Evolutionary conservation across 2,329 filamentous ascomycete species (phyloP).

Genomic region (Ilyonectria robusta): DNA sequence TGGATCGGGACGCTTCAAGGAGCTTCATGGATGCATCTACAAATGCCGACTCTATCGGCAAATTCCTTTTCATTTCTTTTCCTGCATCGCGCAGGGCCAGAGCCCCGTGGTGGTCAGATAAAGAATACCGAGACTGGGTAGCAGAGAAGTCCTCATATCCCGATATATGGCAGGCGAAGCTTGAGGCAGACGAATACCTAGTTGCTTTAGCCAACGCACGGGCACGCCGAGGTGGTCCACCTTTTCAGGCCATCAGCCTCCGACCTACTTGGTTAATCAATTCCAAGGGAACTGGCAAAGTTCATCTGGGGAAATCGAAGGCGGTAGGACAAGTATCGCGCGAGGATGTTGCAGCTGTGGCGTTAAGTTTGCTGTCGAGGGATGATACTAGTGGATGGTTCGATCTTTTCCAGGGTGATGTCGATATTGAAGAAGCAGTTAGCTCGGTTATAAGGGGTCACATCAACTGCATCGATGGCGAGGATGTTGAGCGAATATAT

Average conservation of each 20-base stretch:
- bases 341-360: background rate
- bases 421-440: background rate
- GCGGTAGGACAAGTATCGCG: background rate
- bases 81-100: background rate
- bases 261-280: background rate
- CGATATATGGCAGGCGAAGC: background rate
- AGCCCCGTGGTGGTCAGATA: background rate
- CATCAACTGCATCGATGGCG: background rate
- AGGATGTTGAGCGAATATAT: background rate
- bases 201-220: background rate
- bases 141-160: background rate
- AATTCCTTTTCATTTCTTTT: background rate
- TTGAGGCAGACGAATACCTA: background rate
- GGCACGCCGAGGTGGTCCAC: background rate
- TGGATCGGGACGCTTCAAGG: background rate
- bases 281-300: background rate
- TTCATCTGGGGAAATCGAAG: background rate
- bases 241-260: background rate
- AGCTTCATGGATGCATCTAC: background rate
- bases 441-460: background rate
- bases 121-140: background rate
- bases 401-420: background rate
- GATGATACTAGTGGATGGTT: background rate
- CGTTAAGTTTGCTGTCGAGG: background rate
- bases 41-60: background rate